phyloP scores from a whole-genome alignment of 192 early-diverging fungal species.

The Rhizophagus prolifer region DNA sequence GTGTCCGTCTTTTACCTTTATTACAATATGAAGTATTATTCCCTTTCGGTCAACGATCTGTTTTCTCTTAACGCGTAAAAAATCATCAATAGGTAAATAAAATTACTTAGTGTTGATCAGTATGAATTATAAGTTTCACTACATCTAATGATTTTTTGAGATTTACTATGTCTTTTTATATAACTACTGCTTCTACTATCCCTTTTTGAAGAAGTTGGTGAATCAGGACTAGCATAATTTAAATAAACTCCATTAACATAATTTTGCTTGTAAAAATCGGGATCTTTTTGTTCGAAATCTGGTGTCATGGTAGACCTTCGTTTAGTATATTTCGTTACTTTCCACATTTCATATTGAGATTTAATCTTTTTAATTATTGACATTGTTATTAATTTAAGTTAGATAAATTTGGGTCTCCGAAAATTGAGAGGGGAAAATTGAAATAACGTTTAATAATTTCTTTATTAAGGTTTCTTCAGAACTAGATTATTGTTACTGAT shows the following conservation, averaged over 20 bases:
- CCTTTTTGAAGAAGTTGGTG: constrained; percentile 27
- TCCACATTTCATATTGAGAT: constrained; percentile 51
- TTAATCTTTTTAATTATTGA: constrained; percentile 47
- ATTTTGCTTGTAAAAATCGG: constrained; percentile 43
- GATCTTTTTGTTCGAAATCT: constrained; percentile 47
- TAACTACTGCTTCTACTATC: neutral
- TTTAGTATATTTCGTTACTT: constrained; percentile 48
- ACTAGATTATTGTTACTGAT: too few species aligned
- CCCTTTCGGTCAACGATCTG: too few species aligned
- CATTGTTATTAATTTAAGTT: constrained; percentile 28
- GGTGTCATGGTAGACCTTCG: constrained; percentile 43
- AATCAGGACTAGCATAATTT: constrained; percentile 26
- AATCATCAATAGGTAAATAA: too few species aligned
- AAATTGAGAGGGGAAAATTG: neutral
- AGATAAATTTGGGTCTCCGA: neutral
- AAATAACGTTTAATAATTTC: too few species aligned
- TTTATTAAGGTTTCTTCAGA: too few species aligned
- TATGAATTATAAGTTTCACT: constrained; percentile 26
- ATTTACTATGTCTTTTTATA: neutral
- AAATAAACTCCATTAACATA: constrained; percentile 47
- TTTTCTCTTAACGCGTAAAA: too few species aligned
- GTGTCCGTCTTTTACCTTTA: too few species aligned
- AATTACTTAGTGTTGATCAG: neutral
- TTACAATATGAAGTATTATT: too few species aligned
- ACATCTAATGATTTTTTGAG: constrained; percentile 8